Base-by-base conservation (phyloP, 2,329 filamentous ascomycete species). In the Cordyceps javanica region DNA sequence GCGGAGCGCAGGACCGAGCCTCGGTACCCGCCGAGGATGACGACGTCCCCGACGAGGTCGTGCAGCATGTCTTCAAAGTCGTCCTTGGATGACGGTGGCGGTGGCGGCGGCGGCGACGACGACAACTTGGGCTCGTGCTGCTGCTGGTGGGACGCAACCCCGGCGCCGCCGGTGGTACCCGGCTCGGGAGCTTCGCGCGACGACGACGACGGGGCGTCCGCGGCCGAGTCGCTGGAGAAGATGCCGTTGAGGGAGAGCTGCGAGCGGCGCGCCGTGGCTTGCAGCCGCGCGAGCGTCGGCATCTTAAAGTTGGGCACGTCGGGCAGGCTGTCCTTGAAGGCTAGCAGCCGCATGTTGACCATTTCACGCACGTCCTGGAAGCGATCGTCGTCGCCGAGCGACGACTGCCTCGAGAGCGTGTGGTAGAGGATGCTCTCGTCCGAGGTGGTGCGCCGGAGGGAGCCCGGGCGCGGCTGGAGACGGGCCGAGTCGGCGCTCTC, bases 1-100 rank as follows among this genome's bases (percentile, higher is more conserved):
- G 90, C 88, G 11, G 91, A 95, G 30, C 92, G 85, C 30, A 97
- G 72, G n/a, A 97, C 81, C 0, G 92, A 96, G 3, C 93, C 93
- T 62, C 93, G 82, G 68, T 97, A 96, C 14, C 93, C 93, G 21
- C 93, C 93, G 67, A 97, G 80, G 30, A 97, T 79, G 8, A 97
- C 90, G 8, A 97, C 70, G 67, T 97, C 93, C 0, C 93, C 92
- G 0, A 85, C 89, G 23, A 96, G 74, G 5, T 83, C 76, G 48
- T 88, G 84, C 48, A 96, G 67, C 67, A 77, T 75, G 16, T 70
- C 77, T 66, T 87, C 80, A 61, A 84, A 69, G 65, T 72, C 62
- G 21, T 68, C 65, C n/a, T 63, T 64, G 21, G 19, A 16, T 55
- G 36, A 11, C 9, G 8, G 41, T 9, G 13, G 41, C 4, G 19